These are phyloP conservation scores for Glebionis coronaria DNA, from an alignment of 129 eudicot genomes.

Conservation along the genomic window DNA sequence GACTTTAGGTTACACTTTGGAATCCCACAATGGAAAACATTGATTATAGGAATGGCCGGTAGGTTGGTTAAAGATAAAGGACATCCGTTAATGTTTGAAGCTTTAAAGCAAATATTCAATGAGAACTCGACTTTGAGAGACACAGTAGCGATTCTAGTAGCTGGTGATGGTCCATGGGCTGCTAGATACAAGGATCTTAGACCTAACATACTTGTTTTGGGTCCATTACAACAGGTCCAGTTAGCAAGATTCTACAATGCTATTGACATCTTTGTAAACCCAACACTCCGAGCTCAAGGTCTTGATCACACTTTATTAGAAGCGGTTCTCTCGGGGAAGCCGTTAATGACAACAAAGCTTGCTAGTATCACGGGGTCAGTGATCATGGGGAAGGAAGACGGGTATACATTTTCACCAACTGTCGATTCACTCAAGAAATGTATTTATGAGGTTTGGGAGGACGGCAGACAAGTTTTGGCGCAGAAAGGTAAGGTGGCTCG, in stretches of 20 bases:
- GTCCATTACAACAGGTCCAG: constrained; percentile 56
- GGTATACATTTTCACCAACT: constrained; percentile 73
- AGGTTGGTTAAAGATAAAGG: constrained; percentile 82
- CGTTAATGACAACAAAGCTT: constrained; percentile 70
- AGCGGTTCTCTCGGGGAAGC: constrained; percentile 65
- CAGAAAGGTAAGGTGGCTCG: constrained; percentile 57
- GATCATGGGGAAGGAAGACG: constrained; percentile 46
- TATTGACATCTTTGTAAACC: constrained; percentile 61
- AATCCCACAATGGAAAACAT: constrained; percentile 33
- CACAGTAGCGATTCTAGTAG: constrained; percentile 50
- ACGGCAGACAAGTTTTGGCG: constrained; percentile 50
- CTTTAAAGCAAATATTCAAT: constrained; percentile 52
- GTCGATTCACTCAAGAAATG: constrained; percentile 43
- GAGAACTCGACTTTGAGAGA: constrained; percentile 54
- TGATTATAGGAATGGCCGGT: constrained; percentile 69
- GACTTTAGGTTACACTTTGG: constrained; percentile 37
- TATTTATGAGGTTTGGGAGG: constrained; percentile 61
- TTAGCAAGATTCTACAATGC: constrained; percentile 63
- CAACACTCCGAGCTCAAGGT: constrained; percentile 81
- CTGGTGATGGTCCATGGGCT: constrained; percentile 89
- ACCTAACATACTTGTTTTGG: constrained; percentile 49
- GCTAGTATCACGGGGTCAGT: constrained; percentile 75
- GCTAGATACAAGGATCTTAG: constrained; percentile 61
- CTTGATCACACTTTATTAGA: constrained; percentile 75
- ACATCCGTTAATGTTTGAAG: constrained; percentile 71